Base-by-base conservation (phyloP, 495 filamentous ascomycete species). In the Penicillium paxilli region DNA sequence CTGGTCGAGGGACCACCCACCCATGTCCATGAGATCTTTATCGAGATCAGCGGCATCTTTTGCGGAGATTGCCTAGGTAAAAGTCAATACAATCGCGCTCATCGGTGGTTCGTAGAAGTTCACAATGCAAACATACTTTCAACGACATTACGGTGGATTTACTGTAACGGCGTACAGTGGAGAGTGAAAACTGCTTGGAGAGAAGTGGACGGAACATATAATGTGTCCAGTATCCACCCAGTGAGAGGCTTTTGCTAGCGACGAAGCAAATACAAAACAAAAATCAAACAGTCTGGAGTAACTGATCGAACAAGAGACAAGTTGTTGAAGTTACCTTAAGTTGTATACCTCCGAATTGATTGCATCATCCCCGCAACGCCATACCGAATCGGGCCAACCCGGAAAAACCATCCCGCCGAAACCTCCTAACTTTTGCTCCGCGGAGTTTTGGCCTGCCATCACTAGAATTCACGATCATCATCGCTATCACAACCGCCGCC, bases 1-100 rank as follows among this genome's bases (percentile, higher is more conserved):
- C 68, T 98, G 94, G 70, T 98, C 94, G 35, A 98, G 80, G 3
- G 91, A 96, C 76, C 92, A 98, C 19, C 88, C 94, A 3, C 95
- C 92, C 17, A 83, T 78, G 68, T 84, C 88, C 94, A 98, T 98
- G 37, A 98, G 85, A 60, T 98, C 94, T 68, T 88, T 84, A 69
- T 98, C 94, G 4, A 98, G 83, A 28, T 88, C 87, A 0, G 88
- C 87, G 3, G 94, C 93, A 62, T 90, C 89, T 70, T 92, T 91
- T 25, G 91, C 88, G 0, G 87, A 88, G 51, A 96, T 81, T 26
- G 91, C 93, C 92, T 96, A 48, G 11, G 14, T n/a, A 22, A 2
- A 22, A 17, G 47, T 58, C 19, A 57, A 23, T 5, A 9, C 10
- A 20, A 20, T 45, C 20, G 21, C 4, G 22, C 14, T 14, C 3